phyloP scores from a whole-genome alignment of 164 flowering plant species.

The Protea cynaroides region DNA sequence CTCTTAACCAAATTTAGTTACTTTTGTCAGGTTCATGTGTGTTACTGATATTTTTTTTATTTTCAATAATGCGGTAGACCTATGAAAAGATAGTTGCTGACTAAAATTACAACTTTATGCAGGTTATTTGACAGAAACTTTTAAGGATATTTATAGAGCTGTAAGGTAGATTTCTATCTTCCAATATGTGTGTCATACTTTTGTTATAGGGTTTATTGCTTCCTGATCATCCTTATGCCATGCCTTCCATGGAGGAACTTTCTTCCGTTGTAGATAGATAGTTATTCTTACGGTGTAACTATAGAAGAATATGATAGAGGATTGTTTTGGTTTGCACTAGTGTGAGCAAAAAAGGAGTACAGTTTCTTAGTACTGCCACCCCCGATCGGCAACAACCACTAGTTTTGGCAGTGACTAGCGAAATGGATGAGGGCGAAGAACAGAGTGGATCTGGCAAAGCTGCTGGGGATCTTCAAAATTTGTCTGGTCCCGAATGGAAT shows the following conservation, averaged over 20 bases:
- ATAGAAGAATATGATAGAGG: constrained; percentile 1
- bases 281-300: neutral
- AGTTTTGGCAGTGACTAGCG: constrained; percentile 31
- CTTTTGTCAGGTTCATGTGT: neutral
- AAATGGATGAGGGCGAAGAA: constrained; percentile 36
- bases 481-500: constrained; percentile 19
- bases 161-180: constrained; percentile 30
- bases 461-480: constrained; percentile 21
- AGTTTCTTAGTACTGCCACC: constrained; percentile 35
- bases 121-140: constrained; percentile 48
- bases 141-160: constrained; percentile 32
- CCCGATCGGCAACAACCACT: constrained; percentile 43
- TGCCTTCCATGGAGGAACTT: too few relatives aligned
- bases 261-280: neutral
- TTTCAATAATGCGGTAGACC: neutral
- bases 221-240: too few relatives aligned
- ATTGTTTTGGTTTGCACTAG: constrained; percentile 12
- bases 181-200: neutral
- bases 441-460: constrained; percentile 12
- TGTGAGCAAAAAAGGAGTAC: constrained; percentile 37
- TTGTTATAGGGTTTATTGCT: too few relatives aligned
- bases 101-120: constrained; percentile 16
- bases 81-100: neutral
- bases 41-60: too few relatives aligned
- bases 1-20: neutral